Evolutionary conservation across 345 rosid genomes (phyloP).

Genomic region (Erysimum cheiranthoides): DNA sequence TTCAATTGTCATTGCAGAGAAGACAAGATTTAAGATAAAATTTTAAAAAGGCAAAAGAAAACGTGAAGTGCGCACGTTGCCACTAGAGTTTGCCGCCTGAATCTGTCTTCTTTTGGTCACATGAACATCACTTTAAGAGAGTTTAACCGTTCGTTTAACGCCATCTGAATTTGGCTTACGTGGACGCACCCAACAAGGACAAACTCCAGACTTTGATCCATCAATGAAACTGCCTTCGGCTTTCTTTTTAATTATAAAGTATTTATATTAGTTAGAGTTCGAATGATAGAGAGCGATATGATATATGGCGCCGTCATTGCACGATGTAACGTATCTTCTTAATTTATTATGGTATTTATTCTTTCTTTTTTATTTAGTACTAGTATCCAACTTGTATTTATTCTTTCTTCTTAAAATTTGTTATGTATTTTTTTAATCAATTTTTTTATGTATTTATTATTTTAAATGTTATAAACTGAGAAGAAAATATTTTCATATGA

Average conservation of each 20-base stretch:
- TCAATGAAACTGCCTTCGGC: constrained; percentile 5
- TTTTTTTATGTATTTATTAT: too few relatives aligned
- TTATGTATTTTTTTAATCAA: too few relatives aligned
- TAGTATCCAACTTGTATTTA: not conserved
- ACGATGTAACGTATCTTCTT: constrained; percentile 43
- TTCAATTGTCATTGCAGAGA: not conserved
- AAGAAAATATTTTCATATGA: too few relatives aligned
- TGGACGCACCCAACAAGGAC: constrained; percentile 33
- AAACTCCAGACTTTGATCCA: constrained; percentile 25
- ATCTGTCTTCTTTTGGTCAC: constrained; percentile 30
- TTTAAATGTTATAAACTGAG: too few relatives aligned
- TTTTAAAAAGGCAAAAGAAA: not conserved
- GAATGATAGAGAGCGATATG: not conserved
- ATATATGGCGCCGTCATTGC: constrained; percentile 46
- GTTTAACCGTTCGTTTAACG: constrained; percentile 21
- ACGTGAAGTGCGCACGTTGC: constrained; percentile 40
- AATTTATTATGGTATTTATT: constrained; percentile 18
- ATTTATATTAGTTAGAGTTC: constrained; percentile 6
- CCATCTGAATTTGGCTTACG: constrained; percentile 35
- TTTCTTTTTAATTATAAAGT: constrained; percentile 6
- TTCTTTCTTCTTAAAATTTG: too few relatives aligned
- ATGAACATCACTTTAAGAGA: constrained; percentile 39
- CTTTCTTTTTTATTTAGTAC: not conserved
- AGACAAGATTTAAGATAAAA: constrained; percentile 21
- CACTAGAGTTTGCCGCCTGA: constrained; percentile 41